Conservation (phyloP, 495 filamentous ascomycete genomes). For the Lophium mytilinum region DNA sequence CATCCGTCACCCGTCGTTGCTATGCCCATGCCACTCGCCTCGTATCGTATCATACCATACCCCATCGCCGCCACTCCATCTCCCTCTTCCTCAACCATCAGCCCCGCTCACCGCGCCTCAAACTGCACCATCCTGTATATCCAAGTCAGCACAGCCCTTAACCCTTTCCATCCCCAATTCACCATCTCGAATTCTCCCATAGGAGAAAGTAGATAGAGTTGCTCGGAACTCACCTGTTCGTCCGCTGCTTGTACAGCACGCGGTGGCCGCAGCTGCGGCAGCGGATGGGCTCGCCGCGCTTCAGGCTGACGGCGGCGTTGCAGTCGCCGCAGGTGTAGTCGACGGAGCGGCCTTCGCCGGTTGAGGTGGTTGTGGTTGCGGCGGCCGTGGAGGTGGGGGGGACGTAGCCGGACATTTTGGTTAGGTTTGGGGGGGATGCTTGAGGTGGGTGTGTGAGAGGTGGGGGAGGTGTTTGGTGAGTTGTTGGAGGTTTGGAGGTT, state of each 20-base stretch:
- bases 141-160: conserved; percentile 3
- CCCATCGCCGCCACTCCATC: background rate
- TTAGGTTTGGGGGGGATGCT: conserved; percentile 3
- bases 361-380: conserved; percentile 21
- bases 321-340: conserved; percentile 93
- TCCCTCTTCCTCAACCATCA: background rate
- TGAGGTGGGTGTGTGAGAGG: background rate
- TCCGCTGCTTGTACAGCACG: conserved; percentile 95
- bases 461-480: background rate
- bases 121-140: conserved; percentile 87
- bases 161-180: conserved; percentile 2
- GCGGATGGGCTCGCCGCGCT: conserved; percentile 78
- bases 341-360: conserved; percentile 42
- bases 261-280: conserved; percentile 96
- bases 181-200: background rate
- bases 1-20: too few species aligned
- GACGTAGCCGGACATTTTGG: conserved; percentile 2
- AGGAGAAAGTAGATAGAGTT: background rate
- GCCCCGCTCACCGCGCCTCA: conserved; percentile 62
- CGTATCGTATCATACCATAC: background rate
- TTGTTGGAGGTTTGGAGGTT: background rate
- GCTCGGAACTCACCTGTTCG: conserved; percentile 68
- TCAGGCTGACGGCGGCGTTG: conserved; percentile 68
- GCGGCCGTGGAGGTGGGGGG: conserved; percentile 15
- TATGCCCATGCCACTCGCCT: too few species aligned